Base-by-base conservation (phyloP, 164 flowering plant species). In the Dillenia turbinata region DNA sequence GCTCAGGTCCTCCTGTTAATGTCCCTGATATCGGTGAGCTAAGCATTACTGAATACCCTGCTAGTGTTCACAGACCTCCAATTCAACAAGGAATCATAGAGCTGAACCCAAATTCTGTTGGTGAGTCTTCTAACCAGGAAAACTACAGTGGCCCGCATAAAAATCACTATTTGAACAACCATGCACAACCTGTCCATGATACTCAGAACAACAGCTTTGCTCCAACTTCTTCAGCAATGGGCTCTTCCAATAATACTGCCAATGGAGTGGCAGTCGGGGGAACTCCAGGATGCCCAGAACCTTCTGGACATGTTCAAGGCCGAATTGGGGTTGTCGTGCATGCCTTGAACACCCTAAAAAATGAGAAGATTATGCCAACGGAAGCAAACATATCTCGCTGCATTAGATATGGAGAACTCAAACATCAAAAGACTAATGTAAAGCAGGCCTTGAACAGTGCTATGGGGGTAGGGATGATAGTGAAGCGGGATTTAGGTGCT, bases 301-400 rank as follows among this genome's bases (percentile, higher is more conserved):
- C 89, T 56, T 73, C 85, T 48, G 76, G 75, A 49, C 56, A 71
- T 66, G 76, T 73, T 16, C 72, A 72, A 56, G 70, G 84, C 47
- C 86, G 82, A 66, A 81, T 80, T 26, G 94, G 93, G 57, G 73
- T 84, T 66, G 62, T 93, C 51, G 72, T 90, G 59, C 89, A 83
- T 59, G 87, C 89, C 14, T 68, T 90, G 70, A 75, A 85, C 74
- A 84, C 85, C 54, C 73, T 93, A 60, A 87, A 81, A 77, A 68
- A 13, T 61, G 94, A 90, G 68, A 85, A 83, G 66, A 77, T 93
- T 67, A 67, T 67, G 71, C 96, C 98, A 3, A 88, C 85, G 15
- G 96, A 90, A 72, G 84, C 73, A 63, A 88, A 93, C 63, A 83
- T 93, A 65, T 56, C 81, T 44, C 90, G 86, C 59, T 93, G 95